Base-by-base conservation (phyloP, 768 basidiomycete species). In the Scleroderma citrinum region DNA sequence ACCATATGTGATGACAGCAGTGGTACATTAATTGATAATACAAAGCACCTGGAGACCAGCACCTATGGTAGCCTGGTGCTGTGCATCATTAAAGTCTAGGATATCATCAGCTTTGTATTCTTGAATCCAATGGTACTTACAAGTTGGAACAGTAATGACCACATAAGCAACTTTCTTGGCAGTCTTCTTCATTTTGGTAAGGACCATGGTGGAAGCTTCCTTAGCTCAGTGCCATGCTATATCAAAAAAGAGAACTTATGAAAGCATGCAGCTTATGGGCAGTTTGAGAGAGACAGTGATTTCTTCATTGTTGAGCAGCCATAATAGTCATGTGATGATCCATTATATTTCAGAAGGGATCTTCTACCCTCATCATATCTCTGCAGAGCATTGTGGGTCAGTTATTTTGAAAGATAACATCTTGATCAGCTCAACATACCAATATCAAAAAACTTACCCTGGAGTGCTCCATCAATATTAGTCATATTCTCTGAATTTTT, bases 31-130 rank as follows among this genome's bases (percentile, higher is more conserved):
- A 73, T 97, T 96, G 74, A 97, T 92, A 66, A 97, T 94, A 71
- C 92, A 91, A 66, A 97, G 88, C 51, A 96, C 89, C 59, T 87
- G 81, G 47, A 97, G 86, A 66, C 93, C 94, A 51, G 95, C 92
- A 63, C 97, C 95, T 75, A 97, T 98, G 71, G 95, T 97, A 14
- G 95, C 95, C 69, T 97, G 95, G 66, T 94, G 91, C 72, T 98
- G 95, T 62, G 95, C 93, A 74, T 97, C 94, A 69, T 98, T 97
- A 83, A 95, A 96, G 80, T 94, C 83, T 85, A 66, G 77, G 59
- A 57, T 11, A 1, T 19, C 35, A 7, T 11, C 3, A 34, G 14
- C 4, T 20, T 5, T 17, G 21, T 14, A 10, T 0, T 34, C 38
- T 16, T 67, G 24, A 5, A 3, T 12, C 39, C 12, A 21, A 19